Evolutionary conservation across 73 alveolate genomes (phyloP).

Genomic region (Symbiodinium pilosum): DNA sequence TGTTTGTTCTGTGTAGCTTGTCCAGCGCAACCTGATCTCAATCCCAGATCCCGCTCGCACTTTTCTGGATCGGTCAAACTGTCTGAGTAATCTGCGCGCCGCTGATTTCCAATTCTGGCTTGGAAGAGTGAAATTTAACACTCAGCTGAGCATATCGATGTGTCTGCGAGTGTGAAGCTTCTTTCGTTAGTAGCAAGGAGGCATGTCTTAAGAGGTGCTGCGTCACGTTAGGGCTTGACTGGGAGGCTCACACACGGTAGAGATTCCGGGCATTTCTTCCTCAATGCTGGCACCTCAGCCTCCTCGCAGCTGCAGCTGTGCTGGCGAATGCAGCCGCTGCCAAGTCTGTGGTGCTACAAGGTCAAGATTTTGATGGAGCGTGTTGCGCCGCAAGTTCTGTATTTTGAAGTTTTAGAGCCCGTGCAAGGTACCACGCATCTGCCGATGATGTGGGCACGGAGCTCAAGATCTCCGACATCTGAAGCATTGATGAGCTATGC

Average conservation of each 20-base stretch:
- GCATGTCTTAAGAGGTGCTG: too few relatives aligned
- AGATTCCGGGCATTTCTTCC: slow-evolving; percentile 65
- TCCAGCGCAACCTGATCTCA: too few relatives aligned
- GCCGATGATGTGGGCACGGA: slow-evolving; percentile 61
- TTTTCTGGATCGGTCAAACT: too few relatives aligned
- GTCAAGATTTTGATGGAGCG: neutral
- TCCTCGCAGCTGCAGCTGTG: neutral
- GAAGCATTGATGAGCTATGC: neutral
- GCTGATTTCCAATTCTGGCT: too few relatives aligned
- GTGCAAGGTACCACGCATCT: slow-evolving; percentile 64
- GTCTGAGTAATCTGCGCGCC: too few relatives aligned
- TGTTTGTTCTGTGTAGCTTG: neutral
- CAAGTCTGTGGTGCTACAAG: neutral
- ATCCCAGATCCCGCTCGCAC: too few relatives aligned
- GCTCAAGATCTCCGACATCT: too few relatives aligned
- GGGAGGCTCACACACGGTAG: slow-evolving; percentile 66
- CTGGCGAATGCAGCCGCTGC: too few relatives aligned
- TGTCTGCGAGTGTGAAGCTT: neutral
- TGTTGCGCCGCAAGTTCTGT: neutral
- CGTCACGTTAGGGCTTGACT: neutral
- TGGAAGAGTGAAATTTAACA: neutral
- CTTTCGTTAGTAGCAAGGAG: neutral
- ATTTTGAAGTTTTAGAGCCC: neutral
- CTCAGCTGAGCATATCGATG: neutral
- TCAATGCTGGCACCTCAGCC: slow-evolving; percentile 23